Conservation (phyloP, 2,329 filamentous ascomycete species). For the Pseudogymnoascus sp. region DNA sequence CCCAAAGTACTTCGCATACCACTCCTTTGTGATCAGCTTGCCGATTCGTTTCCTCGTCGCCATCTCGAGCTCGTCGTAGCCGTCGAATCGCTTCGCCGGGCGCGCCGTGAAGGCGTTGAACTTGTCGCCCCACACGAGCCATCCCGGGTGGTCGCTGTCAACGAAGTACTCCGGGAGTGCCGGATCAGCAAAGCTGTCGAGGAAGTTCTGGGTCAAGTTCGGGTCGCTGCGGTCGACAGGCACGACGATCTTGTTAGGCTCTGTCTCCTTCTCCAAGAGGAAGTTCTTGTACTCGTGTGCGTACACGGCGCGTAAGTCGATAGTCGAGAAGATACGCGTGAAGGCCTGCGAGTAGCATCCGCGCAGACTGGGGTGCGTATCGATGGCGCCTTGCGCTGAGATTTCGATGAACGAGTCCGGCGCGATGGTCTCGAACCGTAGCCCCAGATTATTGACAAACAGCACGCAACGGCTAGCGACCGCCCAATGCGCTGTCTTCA, state of each 20-base stretch:
- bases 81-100: slow-evolving; percentile 52
- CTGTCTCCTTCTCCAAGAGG: slow-evolving; percentile 68
- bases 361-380: slow-evolving; percentile 80
- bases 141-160: slow-evolving; percentile 86
- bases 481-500: slow-evolving; percentile 87
- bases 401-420: slow-evolving; percentile 76
- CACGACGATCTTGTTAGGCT: slow-evolving; percentile 69
- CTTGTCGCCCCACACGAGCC: slow-evolving; percentile 88
- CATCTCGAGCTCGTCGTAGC: slow-evolving; percentile 74
- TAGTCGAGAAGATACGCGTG: slow-evolving; percentile 66
- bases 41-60: slow-evolving; percentile 72
- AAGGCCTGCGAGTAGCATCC: slow-evolving; percentile 75
- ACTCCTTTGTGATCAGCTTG: slow-evolving; percentile 67
- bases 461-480: slow-evolving; percentile 83
- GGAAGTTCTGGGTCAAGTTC: slow-evolving; percentile 69
- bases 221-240: slow-evolving; percentile 66
- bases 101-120: slow-evolving; percentile 74
- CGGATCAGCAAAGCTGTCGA: slow-evolving; percentile 68
- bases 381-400: slow-evolving; percentile 73
- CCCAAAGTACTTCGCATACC: slow-evolving; percentile 81
- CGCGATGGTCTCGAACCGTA: slow-evolving; percentile 84
- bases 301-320: slow-evolving; percentile 80
- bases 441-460: slow-evolving; percentile 81
- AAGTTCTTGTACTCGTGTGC: slow-evolving; percentile 83
- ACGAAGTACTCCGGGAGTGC: slow-evolving; percentile 75